phyloP scores from a whole-genome alignment of 805 yeast genomes.

The Candida broadrunensis region DNA sequence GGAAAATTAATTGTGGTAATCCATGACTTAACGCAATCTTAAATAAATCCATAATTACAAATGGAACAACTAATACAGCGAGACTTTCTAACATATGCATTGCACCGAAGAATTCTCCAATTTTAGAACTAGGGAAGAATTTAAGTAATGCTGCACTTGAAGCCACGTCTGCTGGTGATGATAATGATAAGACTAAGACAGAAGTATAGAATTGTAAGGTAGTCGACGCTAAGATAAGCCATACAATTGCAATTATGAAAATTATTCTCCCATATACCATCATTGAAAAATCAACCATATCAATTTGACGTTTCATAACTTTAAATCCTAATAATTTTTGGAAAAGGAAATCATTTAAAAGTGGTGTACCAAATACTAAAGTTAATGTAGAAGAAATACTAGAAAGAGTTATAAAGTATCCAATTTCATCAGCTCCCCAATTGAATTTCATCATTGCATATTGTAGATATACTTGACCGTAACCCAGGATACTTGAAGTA shows the following conservation, averaged over 20 bases:
- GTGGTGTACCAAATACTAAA: constrained; percentile 48
- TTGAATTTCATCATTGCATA: constrained; percentile 49
- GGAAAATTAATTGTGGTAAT: constrained; percentile 18
- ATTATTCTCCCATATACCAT: constrained; percentile 26
- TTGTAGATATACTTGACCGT: constrained; percentile 38
- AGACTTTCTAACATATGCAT: constrained; percentile 52
- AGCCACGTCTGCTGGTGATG: constrained; percentile 51
- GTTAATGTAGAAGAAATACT: constrained; percentile 39
- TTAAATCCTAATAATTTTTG: constrained; percentile 21
- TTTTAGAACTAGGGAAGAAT: constrained; percentile 40
- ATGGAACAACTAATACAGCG: constrained; percentile 45
- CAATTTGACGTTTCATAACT: constrained; percentile 38
- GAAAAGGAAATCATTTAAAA: constrained; percentile 29
- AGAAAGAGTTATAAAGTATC: constrained; percentile 46
- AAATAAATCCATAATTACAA: constrained; percentile 45
- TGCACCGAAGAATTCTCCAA: constrained; percentile 10
- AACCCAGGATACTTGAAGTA: background rate
- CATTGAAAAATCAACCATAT: constrained; percentile 42
- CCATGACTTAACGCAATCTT: constrained; percentile 15
- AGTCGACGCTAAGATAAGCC: constrained; percentile 23
- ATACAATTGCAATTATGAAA: constrained; percentile 27
- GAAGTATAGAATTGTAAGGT: constrained; percentile 6
- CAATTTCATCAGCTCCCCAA: constrained; percentile 52
- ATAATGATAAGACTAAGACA: constrained; percentile 34
- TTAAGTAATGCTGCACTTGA: constrained; percentile 56